A percentile compares a stretch with the other conserved stretches of the same genome.
These are phyloP conservation scores for Nitzschia putrida DNA, from an alignment of 108 stramenopile genomes.

Conservation along the genomic window DNA sequence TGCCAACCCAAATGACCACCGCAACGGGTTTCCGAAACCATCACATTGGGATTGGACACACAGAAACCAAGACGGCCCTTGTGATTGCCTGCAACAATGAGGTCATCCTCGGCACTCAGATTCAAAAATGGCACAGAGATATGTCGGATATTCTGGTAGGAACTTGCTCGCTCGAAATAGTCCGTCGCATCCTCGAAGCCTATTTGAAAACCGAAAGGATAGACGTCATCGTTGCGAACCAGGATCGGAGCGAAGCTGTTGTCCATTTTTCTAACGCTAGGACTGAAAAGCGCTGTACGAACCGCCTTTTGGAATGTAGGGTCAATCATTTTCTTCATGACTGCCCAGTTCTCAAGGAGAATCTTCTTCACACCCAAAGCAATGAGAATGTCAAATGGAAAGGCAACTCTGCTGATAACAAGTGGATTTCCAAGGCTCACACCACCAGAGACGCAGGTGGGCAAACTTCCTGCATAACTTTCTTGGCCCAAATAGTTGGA, in stretches of 20 bases:
- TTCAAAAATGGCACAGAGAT: conserved; percentile 78
- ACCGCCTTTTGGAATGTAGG: conserved; percentile 53
- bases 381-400: conserved; percentile 64
- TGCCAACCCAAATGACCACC: conserved; percentile 90
- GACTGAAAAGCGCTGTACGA: conserved; percentile 48
- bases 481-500: conserved; percentile 90
- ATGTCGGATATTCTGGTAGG: conserved; percentile 63
- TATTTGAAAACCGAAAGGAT: conserved; percentile 63
- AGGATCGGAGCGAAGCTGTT: conserved; percentile 60
- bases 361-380: conserved; percentile 72
- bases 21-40: conserved; percentile 80
- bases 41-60: conserved; percentile 78
- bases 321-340: conserved; percentile 40
- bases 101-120: conserved; percentile 79
- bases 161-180: conserved; percentile 76
- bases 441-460: conserved; percentile 73
- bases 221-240: conserved; percentile 60
- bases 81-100: conserved; percentile 64
- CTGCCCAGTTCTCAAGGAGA: conserved; percentile 49
- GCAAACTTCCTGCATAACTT: conserved; percentile 70
- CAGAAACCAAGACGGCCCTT: conserved; percentile 58
- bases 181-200: conserved; percentile 66
- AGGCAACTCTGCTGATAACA: conserved; percentile 42
- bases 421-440: conserved; percentile 82
- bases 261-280: conserved; percentile 71